A percentile compares a stretch with the other conserved stretches of the same genome.
phyloP scores from a whole-genome alignment of 257 asterid species.

The Nyctanthes arbortristis region DNA sequence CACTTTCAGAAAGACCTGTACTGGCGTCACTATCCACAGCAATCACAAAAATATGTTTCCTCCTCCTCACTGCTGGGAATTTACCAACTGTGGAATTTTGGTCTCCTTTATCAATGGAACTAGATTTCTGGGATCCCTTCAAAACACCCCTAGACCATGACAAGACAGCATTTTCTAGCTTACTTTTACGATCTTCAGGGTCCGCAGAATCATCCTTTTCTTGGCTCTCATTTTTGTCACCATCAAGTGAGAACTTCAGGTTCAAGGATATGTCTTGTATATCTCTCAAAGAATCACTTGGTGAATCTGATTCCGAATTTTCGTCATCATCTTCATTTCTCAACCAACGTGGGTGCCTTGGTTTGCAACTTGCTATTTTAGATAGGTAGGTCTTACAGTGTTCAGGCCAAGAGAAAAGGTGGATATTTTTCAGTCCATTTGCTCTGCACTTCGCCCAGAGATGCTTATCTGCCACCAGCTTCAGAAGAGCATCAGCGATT shows the following conservation, averaged over 20 bases:
- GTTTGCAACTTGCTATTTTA: slow-evolving; percentile 86
- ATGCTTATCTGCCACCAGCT: slow-evolving; percentile 93
- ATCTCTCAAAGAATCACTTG: slow-evolving; percentile 96
- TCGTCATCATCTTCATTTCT: slow-evolving; percentile 77
- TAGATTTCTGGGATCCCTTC: slow-evolving; percentile 54
- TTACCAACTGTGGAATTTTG: slow-evolving; percentile 62
- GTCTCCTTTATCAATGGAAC: slow-evolving; percentile 58
- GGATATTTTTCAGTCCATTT: slow-evolving; percentile 92
- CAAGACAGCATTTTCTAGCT: slow-evolving; percentile 77
- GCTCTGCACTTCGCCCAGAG: slow-evolving; percentile 96
- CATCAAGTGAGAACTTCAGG: slow-evolving; percentile 89
- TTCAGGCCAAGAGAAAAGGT: slow-evolving; percentile 98
- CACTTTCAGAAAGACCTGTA: slow-evolving; percentile 74
- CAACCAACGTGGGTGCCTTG: slow-evolving; percentile 98
- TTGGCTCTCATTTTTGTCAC: slow-evolving; percentile 60
- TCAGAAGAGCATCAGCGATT: slow-evolving; percentile 87
- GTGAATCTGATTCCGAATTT: slow-evolving; percentile 95
- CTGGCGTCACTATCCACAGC: slow-evolving; percentile 77
- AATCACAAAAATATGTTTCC: slow-evolving; percentile 75
- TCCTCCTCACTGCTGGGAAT: slow-evolving; percentile 93
- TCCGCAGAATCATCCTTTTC: slow-evolving; percentile 65
- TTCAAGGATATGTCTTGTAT: slow-evolving; percentile 94
- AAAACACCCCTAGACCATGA: slow-evolving; percentile 67
- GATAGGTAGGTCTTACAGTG: slow-evolving; percentile 92
- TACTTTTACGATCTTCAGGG: slow-evolving; percentile 61